These are phyloP conservation scores for Aspergillus sergii DNA, from an alignment of 2,329 filamentous ascomycete genomes.

Conservation along the genomic window DNA sequence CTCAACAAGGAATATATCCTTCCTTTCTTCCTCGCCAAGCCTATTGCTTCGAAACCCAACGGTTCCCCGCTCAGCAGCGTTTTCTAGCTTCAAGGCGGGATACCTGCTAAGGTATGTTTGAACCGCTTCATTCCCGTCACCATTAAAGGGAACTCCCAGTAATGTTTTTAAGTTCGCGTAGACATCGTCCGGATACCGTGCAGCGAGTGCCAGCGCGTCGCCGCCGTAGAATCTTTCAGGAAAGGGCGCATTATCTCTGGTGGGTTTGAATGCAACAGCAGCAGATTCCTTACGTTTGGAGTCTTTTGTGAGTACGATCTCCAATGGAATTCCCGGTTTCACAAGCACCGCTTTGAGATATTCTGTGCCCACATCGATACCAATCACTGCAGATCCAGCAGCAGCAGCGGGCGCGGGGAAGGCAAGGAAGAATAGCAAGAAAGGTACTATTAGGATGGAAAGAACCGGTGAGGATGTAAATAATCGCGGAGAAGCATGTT, in stretches of 20 bases:
- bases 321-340: conserved; percentile 94
- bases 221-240: conserved; percentile 91
- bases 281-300: conserved; percentile 93
- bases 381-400: conserved; percentile 76
- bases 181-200: conserved; percentile 88
- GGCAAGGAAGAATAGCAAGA: conserved; percentile 56
- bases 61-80: conserved; percentile 61
- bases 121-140: conserved; percentile 53
- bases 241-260: conserved; percentile 67
- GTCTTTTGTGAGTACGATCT: conserved; percentile 97
- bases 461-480: conserved; percentile 36
- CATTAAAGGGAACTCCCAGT: conserved; percentile 68
- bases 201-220: conserved; percentile 83
- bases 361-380: conserved; percentile 91
- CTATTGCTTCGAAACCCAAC: conserved; percentile 79
- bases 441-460: conserved; percentile 51
- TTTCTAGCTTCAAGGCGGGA: conserved; percentile 73
- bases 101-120: conserved; percentile 73
- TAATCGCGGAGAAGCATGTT: conserved; percentile 20
- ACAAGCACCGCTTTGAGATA: conserved; percentile 96
- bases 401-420: conserved; percentile 60
- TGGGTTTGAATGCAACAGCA: conserved; percentile 90
- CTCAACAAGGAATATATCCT: conserved; percentile 72
- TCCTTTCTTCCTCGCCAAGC: conserved; percentile 66
- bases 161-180: conserved; percentile 93